Evolutionary conservation across 1,284 basidiomycete species (phyloP).

Genomic region (Phellinidium pouzarii): DNA sequence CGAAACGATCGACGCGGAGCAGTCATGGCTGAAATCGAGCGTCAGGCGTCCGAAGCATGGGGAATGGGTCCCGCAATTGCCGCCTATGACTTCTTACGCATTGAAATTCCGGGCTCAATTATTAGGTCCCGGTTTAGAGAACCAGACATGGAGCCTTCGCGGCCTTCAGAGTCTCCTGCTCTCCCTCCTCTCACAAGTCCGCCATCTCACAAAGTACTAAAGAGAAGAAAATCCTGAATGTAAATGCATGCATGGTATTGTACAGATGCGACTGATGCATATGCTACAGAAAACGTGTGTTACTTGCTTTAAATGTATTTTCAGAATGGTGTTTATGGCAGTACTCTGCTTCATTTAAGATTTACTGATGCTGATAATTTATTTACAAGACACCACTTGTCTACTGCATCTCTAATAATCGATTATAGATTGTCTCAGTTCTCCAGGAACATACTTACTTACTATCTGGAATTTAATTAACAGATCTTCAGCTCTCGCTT

Average conservation of each 20-base stretch:
- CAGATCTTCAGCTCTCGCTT: not conserved
- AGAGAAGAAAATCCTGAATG: slow-evolving; percentile 2
- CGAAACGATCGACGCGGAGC: slow-evolving; percentile 32
- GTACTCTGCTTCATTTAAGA: too few relatives aligned
- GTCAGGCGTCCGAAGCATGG: slow-evolving; percentile 59
- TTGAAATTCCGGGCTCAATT: slow-evolving; percentile 39
- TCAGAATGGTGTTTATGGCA: too few relatives aligned
- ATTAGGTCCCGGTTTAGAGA: slow-evolving; percentile 7
- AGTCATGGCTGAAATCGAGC: slow-evolving; percentile 58
- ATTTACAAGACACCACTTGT: too few relatives aligned
- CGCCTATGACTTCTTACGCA: slow-evolving; percentile 63
- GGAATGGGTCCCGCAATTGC: slow-evolving; percentile 41
- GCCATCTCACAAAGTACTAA: not conserved
- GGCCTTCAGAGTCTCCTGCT: not conserved
- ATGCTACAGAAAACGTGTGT: not conserved
- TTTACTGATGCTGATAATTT: too few relatives aligned
- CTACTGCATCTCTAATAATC: too few relatives aligned
- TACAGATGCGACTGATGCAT: not conserved
- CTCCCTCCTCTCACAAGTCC: not conserved
- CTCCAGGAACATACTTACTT: not conserved
- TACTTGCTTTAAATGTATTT: too few relatives aligned
- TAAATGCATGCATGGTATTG: not conserved
- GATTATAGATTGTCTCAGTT: too few relatives aligned
- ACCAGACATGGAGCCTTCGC: not conserved
- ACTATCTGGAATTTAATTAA: not conserved